Evolutionary conservation across 2,329 filamentous ascomycete species (phyloP).

Genomic region (Dothidotthia symphoricarpi): DNA sequence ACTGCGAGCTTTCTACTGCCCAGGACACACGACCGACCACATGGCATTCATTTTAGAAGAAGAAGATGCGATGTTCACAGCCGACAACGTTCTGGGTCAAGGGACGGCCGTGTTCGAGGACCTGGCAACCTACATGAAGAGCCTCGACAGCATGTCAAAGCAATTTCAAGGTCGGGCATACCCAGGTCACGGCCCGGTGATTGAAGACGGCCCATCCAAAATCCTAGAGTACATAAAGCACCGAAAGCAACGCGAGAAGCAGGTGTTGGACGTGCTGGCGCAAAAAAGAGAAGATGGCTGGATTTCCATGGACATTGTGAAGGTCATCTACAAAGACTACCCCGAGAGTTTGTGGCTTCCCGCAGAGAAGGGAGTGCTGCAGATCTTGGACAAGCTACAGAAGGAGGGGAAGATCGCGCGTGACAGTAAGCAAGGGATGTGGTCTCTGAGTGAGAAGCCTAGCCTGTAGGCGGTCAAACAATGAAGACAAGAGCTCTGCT

Average conservation of each 20-base stretch:
- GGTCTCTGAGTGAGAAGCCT: constrained; percentile 36
- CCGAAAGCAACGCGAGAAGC: constrained; percentile 68
- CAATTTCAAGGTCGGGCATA: constrained; percentile 71
- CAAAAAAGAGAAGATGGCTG: constrained; percentile 48
- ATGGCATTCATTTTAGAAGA: constrained; percentile 74
- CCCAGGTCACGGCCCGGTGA: constrained; percentile 80
- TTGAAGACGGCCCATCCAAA: constrained; percentile 68
- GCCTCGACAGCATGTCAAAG: constrained; percentile 66
- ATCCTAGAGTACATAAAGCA: constrained; percentile 83
- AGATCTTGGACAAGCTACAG: constrained; percentile 77
- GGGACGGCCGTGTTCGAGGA: constrained; percentile 85
- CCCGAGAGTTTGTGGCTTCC: constrained; percentile 71
- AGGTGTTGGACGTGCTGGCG: constrained; percentile 38
- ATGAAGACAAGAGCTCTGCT: no score
- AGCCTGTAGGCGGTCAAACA: constrained; percentile 28
- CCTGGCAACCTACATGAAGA: constrained; percentile 65
- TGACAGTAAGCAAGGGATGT: constrained; percentile 34
- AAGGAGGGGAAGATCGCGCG: constrained; percentile 65
- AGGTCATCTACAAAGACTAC: constrained; percentile 78
- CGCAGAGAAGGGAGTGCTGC: constrained; percentile 71
- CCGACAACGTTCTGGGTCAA: constrained; percentile 84
- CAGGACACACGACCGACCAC: constrained; percentile 81
- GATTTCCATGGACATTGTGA: constrained; percentile 80
- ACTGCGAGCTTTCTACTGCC: constrained; percentile 64
- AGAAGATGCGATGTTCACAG: constrained; percentile 81